Evolutionary conservation across 2,329 filamentous ascomycete genomes (phyloP), one percentile per base, ranked within the genome.

Genomic region (Colletotrichum paranaense): DNA sequence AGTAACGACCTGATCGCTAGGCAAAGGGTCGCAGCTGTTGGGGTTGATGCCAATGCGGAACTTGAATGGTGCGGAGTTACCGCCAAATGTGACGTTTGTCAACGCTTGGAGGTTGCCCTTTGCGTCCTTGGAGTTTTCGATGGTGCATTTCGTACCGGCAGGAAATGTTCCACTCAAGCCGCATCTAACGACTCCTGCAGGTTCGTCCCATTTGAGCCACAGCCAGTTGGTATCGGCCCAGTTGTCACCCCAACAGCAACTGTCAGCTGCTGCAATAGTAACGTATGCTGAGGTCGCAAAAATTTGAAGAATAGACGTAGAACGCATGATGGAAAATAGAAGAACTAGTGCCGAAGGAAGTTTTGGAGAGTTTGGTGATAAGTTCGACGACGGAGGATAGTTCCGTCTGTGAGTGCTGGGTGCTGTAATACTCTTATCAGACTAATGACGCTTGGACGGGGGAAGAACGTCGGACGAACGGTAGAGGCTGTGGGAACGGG

Each of bases 31-130:
- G 12, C 62, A 70, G 22, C 55, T 60, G 30, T 12, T 19, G 11
- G 68, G 62, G 14, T 67, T n/a, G 30, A 70, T 46, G 53, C 62
- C 68, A 30, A 70, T 60, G 22, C 62, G 68, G 53, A 70, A 70
- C 30, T 42, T 42, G 63, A 55, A 70, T 2, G 62, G 62, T 14
- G 35, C 26, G 11, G 38, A 16, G 8, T 26, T 6, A 8, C 5
- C 14, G 16, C 55, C 62, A 30, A 70, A 70, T 22, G 62, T 67
- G 55, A 70, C 55, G 68, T 67, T 70, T 11, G 63, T 59, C 5
- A 70, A 12, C 2, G 62, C 68, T 16, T 70, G 62, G 24, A 59
- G 52, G 62, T 67, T 67, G 35, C 68, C 68, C 3, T 38, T 46
- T 4, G 16, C 9, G 42, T 70, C 62, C 42, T 60, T 67, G 4